phyloP scores from a whole-genome alignment of 306 rosid genomes.

The Begonia masoniana region DNA sequence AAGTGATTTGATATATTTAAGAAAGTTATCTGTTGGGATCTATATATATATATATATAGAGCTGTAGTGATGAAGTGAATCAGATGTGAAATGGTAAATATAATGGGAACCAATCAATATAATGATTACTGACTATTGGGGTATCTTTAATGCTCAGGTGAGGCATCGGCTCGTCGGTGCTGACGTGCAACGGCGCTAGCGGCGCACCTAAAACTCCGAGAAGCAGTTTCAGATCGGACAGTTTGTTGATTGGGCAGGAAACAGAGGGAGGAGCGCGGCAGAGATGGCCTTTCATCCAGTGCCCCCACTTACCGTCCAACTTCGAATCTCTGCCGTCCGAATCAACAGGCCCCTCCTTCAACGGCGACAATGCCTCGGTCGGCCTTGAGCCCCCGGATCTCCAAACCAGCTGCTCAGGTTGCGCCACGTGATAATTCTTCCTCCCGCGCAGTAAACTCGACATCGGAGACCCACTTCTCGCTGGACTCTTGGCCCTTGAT shows the following conservation, averaged over 20 bases:
- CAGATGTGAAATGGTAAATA: no score
- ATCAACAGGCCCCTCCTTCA: slow-evolving; percentile 89
- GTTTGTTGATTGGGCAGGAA: slow-evolving; percentile 1
- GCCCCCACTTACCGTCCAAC: slow-evolving; percentile 73
- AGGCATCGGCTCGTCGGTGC: slow-evolving; percentile 60
- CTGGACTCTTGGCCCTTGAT: slow-evolving; percentile 49
- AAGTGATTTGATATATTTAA: no score
- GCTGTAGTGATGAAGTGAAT: no score
- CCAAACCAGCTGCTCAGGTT: slow-evolving; percentile 41
- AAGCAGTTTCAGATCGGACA: slow-evolving; percentile 80
- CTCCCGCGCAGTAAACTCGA: slow-evolving; percentile 54
- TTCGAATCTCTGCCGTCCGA: slow-evolving; percentile 50
- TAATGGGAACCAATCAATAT: no score
- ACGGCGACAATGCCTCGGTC: slow-evolving; percentile 80
- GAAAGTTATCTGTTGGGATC: no score
- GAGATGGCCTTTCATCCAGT: slow-evolving; percentile 85
- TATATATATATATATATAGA: no score
- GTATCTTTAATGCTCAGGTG: slow-evolving; percentile 84
- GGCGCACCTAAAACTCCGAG: slow-evolving; percentile 93
- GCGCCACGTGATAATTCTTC: slow-evolving; percentile 45
- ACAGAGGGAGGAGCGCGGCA: slow-evolving; percentile 63
- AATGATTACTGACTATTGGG: slow-evolving; percentile 40
- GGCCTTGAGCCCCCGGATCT: slow-evolving; percentile 92
- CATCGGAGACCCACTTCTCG: slow-evolving; percentile 44
- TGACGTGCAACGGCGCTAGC: slow-evolving; percentile 74